Conservation (phyloP, 2,329 filamentous ascomycete species). For the Epichloe hybrida region DNA sequence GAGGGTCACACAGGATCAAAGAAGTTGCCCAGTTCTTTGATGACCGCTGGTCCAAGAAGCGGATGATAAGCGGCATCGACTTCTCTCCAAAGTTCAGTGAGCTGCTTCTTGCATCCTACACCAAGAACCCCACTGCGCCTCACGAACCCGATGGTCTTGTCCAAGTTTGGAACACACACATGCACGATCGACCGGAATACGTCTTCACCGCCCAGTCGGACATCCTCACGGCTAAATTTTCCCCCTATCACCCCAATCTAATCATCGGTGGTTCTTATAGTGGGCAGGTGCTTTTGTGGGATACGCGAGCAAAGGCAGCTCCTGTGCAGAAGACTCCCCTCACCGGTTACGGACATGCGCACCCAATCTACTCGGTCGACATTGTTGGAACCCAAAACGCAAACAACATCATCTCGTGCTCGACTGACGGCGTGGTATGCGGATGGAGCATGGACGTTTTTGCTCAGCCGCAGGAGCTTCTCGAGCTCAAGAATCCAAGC, state of each 20-base stretch:
- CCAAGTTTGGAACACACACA: conserved; percentile 93
- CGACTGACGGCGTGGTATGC: conserved; percentile 91
- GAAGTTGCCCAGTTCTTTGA: conserved; percentile 91
- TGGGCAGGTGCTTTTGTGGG: conserved; percentile 93
- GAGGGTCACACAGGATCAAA: conserved; percentile 62
- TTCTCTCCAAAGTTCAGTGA: conserved; percentile 95
- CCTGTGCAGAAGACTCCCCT: conserved; percentile 95
- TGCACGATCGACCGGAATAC: conserved; percentile 90
- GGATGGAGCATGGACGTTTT: conserved; percentile 98
- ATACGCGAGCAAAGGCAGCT: conserved; percentile 76
- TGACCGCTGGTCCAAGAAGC: conserved; percentile 90
- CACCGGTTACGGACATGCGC: conserved; percentile 87
- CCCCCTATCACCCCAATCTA: conserved; percentile 94
- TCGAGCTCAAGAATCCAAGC: conserved; percentile 74
- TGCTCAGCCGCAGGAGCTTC: conserved; percentile 85
- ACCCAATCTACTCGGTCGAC: conserved; percentile 88
- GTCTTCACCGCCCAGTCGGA: conserved; percentile 94
- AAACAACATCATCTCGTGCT: conserved; percentile 95
- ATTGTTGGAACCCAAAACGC: conserved; percentile 97
- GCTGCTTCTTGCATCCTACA: conserved; percentile 85
- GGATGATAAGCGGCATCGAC: conserved; percentile 89
- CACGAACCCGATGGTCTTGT: conserved; percentile 88
- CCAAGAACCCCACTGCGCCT: conserved; percentile 89
- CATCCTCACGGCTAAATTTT: conserved; percentile 90
- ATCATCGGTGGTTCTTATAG: conserved; percentile 95